Percentiles rank a stretch among this genome's conserved stretches.
Conservation (phyloP, 768 basidiomycete genomes). For the Harrya chromipes region DNA sequence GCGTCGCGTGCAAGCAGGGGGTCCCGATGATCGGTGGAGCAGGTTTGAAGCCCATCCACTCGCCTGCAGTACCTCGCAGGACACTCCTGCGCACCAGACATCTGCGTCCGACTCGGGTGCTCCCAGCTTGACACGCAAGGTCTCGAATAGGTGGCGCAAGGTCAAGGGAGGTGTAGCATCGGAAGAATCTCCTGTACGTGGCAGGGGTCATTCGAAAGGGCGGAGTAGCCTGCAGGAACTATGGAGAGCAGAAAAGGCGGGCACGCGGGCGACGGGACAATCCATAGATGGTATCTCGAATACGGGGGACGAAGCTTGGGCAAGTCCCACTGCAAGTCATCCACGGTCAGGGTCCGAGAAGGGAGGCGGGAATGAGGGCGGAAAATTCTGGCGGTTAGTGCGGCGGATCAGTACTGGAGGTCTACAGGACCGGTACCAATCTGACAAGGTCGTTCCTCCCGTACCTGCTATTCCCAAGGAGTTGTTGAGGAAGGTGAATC, state of each 20-base stretch:
- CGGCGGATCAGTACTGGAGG: constrained; percentile 67
- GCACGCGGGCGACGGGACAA: constrained; percentile 4
- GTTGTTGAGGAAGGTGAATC: constrained; percentile 17
- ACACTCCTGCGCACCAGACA: constrained; percentile 1
- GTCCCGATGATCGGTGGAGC: constrained; percentile 36
- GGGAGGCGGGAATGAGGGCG: constrained; percentile 28
- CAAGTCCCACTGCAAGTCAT: constrained; percentile 11
- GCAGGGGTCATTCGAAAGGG: constrained; percentile 15
- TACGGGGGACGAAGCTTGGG: constrained; percentile 8
- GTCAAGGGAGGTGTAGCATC: constrained; percentile 9
- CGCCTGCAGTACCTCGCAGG: background rate
- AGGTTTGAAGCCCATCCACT: constrained; percentile 4
- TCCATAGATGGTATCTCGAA: constrained; percentile 19
- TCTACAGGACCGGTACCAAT: constrained; percentile 48
- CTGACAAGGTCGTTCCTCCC: constrained; percentile 42
- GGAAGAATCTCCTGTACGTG: constrained; percentile 27
- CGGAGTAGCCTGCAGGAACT: constrained; percentile 37
- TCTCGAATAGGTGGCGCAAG: constrained; percentile 36
- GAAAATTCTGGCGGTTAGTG: constrained; percentile 64
- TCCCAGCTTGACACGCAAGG: constrained; percentile 33
- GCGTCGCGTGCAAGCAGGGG: constrained; percentile 42
- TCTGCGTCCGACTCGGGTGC: constrained; percentile 12
- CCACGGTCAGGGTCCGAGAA: constrained; percentile 16
- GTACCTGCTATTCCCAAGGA: constrained; percentile 59
- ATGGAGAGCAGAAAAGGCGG: constrained; percentile 9